These are phyloP conservation scores for Boletus sp. DNA, from an alignment of 1,284 basidiomycete species.

Conservation along the genomic window DNA sequence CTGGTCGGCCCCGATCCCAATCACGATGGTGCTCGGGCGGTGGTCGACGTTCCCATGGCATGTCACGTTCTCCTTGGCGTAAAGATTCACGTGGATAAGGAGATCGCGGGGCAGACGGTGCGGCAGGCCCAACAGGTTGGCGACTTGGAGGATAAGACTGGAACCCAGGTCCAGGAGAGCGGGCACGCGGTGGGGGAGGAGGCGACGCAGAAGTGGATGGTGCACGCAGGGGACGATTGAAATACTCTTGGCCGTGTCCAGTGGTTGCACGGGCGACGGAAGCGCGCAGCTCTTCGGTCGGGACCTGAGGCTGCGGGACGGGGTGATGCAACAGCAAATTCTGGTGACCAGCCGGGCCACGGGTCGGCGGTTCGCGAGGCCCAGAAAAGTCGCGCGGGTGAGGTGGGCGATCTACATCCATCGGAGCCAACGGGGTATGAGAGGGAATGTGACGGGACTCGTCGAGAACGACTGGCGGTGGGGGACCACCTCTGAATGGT, in stretches of 20 bases:
- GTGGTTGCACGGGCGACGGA: constrained; percentile 40
- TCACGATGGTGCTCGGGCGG: constrained; percentile 48
- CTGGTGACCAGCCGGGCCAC: constrained; percentile 57
- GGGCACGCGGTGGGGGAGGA: constrained; percentile 47
- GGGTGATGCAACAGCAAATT: constrained; percentile 67
- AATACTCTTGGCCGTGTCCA: constrained; percentile 54
- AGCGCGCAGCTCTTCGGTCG: constrained; percentile 52
- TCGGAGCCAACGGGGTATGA: constrained; percentile 77
- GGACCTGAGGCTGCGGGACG: constrained; percentile 56
- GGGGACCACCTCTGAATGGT: constrained; percentile 77
- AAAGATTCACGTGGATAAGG: constrained; percentile 53
- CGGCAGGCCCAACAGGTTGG: constrained; percentile 58
- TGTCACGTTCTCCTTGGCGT: constrained; percentile 47
- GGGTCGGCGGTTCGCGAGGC: constrained; percentile 48
- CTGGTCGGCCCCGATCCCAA: constrained; percentile 55
- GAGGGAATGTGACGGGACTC: constrained; percentile 64
- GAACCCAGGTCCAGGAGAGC: constrained; percentile 53
- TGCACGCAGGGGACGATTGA: constrained; percentile 50
- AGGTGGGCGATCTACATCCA: constrained; percentile 79
- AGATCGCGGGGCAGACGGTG: constrained; percentile 55
- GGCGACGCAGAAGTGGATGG: constrained; percentile 61
- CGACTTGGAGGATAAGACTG: constrained; percentile 49
- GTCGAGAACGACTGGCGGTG: constrained; percentile 76
- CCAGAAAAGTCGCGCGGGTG: constrained; percentile 57
- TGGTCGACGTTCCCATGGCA: constrained; percentile 58